A percentile compares a stretch with the other conserved stretches of the same genome.
Evolutionary conservation across 129 eudicot species (phyloP).

Genomic region (Centrapalus pauciflorus): DNA sequence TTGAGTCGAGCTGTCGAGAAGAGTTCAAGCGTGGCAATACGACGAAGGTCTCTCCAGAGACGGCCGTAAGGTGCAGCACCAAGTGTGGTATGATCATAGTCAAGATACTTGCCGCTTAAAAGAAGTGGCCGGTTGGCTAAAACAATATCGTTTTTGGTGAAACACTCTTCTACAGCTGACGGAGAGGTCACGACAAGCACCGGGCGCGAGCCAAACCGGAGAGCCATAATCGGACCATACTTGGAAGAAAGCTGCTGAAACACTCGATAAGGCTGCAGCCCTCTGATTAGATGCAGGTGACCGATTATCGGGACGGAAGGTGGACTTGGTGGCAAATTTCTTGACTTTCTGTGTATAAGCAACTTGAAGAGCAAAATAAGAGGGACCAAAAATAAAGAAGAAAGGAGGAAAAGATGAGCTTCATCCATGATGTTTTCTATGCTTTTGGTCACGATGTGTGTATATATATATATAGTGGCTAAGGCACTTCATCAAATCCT

Average conservation of each 20-base stretch:
- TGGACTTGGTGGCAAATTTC: slow-evolving; percentile 32
- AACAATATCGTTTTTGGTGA: slow-evolving; percentile 37
- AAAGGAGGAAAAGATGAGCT: not conserved
- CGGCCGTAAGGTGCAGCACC: slow-evolving; percentile 34
- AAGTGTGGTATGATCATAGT: slow-evolving; percentile 25
- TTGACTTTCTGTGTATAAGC: not conserved
- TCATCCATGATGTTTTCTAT: slow-evolving; percentile 1
- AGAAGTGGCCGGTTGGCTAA: slow-evolving; percentile 40
- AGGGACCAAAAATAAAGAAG: not conserved
- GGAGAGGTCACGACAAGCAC: slow-evolving; percentile 35
- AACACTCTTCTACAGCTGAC: slow-evolving; percentile 38
- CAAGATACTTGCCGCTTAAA: slow-evolving; percentile 20
- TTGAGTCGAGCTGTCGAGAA: slow-evolving; percentile 31
- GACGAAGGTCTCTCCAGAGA: slow-evolving; percentile 43
- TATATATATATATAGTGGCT: too few species aligned
- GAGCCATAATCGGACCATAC: slow-evolving; percentile 36
- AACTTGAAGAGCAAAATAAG: slow-evolving; percentile 3
- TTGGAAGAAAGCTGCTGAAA: slow-evolving; percentile 9
- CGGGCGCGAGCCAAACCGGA: slow-evolving; percentile 29
- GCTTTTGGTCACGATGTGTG: too few species aligned
- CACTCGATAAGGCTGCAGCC: slow-evolving; percentile 3
- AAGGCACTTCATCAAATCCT: slow-evolving; percentile 20
- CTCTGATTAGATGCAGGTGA: slow-evolving; percentile 34
- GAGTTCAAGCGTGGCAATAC: slow-evolving; percentile 19
- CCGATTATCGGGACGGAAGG: slow-evolving; percentile 36